phyloP scores from a whole-genome alignment of 352 stramenopile genomes.

The Phytophthora megakarya region DNA sequence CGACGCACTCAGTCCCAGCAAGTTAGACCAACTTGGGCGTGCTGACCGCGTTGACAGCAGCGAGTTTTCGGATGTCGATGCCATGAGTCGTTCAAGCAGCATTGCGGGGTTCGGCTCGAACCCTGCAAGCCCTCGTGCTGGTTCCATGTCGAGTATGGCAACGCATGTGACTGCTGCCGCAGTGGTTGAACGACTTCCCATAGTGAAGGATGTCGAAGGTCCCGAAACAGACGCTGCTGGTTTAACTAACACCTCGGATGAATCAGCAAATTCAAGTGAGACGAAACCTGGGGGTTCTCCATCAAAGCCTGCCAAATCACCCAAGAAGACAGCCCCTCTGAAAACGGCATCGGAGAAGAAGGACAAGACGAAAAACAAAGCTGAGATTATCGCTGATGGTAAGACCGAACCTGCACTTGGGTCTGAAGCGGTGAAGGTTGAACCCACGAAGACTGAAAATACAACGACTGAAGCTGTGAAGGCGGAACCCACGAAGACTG shows the following conservation, averaged over 20 bases:
- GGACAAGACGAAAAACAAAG: neutral
- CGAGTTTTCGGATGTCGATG: slow-evolving; percentile 53
- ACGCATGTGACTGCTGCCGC: slow-evolving; percentile 21
- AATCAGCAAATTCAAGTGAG: slow-evolving; percentile 10
- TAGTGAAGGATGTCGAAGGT: slow-evolving; percentile 8
- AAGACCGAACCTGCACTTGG: slow-evolving; percentile 10
- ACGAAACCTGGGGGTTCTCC: slow-evolving; percentile 12
- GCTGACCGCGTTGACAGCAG: slow-evolving; percentile 51
- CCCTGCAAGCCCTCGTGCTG: slow-evolving; percentile 36
- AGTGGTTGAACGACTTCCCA: slow-evolving; percentile 25
- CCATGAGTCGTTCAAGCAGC: slow-evolving; percentile 49
- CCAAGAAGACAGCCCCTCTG: slow-evolving; percentile 1
- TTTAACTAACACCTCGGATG: slow-evolving; percentile 5
- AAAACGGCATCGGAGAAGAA: slow-evolving; percentile 11
- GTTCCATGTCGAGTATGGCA: slow-evolving; percentile 1
- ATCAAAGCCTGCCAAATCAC: slow-evolving; percentile 1
- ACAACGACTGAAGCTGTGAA: neutral
- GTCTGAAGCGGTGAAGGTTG: slow-evolving; percentile 2
- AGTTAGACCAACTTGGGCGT: slow-evolving; percentile 53
- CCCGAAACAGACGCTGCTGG: slow-evolving; percentile 4
- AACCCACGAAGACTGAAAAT: slow-evolving; percentile 1
- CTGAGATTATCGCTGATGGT: neutral
- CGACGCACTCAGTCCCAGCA: slow-evolving; percentile 39
- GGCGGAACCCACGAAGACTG: neutral
- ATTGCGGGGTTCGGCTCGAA: slow-evolving; percentile 34